Evolutionary conservation across 768 basidiomycete species (phyloP).

Genomic region (Candolleomyces aberdarensis): DNA sequence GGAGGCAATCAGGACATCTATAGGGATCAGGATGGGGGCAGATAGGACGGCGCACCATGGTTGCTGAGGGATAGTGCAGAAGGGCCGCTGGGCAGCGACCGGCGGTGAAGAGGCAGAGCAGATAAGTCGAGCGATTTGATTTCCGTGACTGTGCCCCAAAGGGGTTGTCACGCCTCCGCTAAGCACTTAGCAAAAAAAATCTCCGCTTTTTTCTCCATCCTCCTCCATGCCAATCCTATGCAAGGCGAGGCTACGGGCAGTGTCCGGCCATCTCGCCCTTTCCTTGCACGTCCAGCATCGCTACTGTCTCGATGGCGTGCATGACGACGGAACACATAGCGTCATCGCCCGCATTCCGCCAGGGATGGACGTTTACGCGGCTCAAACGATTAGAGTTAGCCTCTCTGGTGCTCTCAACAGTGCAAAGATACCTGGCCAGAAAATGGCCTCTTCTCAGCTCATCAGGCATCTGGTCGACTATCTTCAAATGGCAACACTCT

Average conservation of each 20-base stretch:
- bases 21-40: neutral
- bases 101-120: conserved; percentile 22
- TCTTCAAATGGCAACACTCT: conserved; percentile 7
- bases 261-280: conserved; percentile 9
- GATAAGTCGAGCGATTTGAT: conserved; percentile 24
- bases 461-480: conserved; percentile 2
- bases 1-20: conserved; percentile 19
- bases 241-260: conserved; percentile 12
- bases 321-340: conserved; percentile 1
- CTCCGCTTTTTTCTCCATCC: neutral
- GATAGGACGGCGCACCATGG: conserved; percentile 21
- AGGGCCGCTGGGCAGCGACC: conserved; percentile 22
- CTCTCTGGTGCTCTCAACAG: conserved; percentile 54
- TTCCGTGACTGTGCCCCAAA: conserved; percentile 8
- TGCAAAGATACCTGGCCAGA: conserved; percentile 21
- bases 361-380: conserved; percentile 46
- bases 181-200: conserved; percentile 10
- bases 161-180: conserved; percentile 8
- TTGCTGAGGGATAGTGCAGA: conserved; percentile 11
- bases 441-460: conserved; percentile 4
- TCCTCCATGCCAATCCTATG: conserved; percentile 11
- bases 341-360: conserved; percentile 22
- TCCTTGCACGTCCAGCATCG: conserved; percentile 6
- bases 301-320: neutral
- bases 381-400: conserved; percentile 48